Evolutionary conservation across 176 grass and related monocot genomes (phyloP).

Genomic region (Oryza officinalis): DNA sequence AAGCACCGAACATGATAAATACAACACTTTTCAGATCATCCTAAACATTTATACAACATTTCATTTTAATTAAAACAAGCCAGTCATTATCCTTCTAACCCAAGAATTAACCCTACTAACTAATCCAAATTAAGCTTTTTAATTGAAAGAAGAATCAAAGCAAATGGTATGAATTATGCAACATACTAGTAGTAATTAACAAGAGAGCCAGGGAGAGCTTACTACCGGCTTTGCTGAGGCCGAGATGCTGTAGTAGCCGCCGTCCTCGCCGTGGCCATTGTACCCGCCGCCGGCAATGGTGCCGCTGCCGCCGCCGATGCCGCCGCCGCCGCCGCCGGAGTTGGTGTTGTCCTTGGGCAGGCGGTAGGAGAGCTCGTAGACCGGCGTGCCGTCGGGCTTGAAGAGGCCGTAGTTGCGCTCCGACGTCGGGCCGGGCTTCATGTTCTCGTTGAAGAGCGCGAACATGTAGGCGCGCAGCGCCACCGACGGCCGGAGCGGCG

Average conservation of each 20-base stretch:
- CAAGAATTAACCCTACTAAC: not conserved
- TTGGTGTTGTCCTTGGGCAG: constrained; percentile 46
- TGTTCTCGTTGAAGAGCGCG: constrained; percentile 83
- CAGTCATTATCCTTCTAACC: not conserved
- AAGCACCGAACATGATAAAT: not conserved
- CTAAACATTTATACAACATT: not conserved
- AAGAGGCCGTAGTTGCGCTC: constrained; percentile 77
- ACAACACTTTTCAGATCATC: not conserved
- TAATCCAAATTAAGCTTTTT: not conserved
- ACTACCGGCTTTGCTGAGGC: constrained; percentile 29
- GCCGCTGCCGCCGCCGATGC: constrained; percentile 4
- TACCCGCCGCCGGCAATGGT: constrained; percentile 12
- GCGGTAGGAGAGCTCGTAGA: constrained; percentile 54
- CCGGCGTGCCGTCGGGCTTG: constrained; percentile 64
- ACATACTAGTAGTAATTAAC: not conserved
- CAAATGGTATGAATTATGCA: not conserved
- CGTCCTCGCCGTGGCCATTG: constrained; percentile 25
- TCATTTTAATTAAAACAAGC: not conserved
- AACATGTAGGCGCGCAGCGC: constrained; percentile 65
- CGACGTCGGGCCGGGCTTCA: constrained; percentile 64
- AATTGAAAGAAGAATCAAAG: not conserved
- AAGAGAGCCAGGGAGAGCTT: constrained; percentile 6
- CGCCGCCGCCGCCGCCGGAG: not conserved
- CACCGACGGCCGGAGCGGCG: constrained; percentile 54
- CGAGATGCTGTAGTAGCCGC: constrained; percentile 70